Conservation (phyloP, 1,284 basidiomycete genomes). For the Ceratorhiza oryzae-sativae region DNA sequence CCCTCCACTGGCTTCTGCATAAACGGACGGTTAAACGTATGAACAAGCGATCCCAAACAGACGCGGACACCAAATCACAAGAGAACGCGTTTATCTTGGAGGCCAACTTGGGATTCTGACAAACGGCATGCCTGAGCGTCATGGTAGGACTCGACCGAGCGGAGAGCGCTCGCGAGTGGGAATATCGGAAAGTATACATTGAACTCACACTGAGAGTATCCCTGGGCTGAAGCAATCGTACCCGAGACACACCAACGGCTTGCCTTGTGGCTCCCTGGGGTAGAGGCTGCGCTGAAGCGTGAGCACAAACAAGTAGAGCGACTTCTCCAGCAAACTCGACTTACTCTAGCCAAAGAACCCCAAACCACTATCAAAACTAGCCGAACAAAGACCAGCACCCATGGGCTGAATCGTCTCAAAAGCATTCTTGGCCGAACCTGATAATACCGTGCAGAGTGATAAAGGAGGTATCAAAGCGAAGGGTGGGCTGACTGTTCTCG, state of each 20-base stretch:
- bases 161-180: not conserved
- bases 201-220: not conserved
- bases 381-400: not conserved
- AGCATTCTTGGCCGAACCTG: not conserved
- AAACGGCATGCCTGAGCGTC: no score
- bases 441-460: not conserved
- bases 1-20: not conserved
- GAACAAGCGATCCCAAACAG: not conserved
- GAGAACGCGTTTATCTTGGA: no score
- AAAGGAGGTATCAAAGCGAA: not conserved
- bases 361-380: not conserved
- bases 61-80: not conserved
- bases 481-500: not conserved
- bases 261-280: not conserved
- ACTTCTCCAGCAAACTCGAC: not conserved
- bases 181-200: not conserved
- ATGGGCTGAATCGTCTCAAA: not conserved
- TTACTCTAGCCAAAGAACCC: not conserved
- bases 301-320: not conserved
- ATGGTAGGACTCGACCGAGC: not conserved
- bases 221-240: not conserved
- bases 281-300: not conserved
- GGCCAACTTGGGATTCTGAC: no score
- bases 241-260: not conserved
- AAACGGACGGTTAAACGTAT: not conserved